Base-by-base conservation (phyloP, 2,329 filamentous ascomycete species). In the Magnaporthales sp. region DNA sequence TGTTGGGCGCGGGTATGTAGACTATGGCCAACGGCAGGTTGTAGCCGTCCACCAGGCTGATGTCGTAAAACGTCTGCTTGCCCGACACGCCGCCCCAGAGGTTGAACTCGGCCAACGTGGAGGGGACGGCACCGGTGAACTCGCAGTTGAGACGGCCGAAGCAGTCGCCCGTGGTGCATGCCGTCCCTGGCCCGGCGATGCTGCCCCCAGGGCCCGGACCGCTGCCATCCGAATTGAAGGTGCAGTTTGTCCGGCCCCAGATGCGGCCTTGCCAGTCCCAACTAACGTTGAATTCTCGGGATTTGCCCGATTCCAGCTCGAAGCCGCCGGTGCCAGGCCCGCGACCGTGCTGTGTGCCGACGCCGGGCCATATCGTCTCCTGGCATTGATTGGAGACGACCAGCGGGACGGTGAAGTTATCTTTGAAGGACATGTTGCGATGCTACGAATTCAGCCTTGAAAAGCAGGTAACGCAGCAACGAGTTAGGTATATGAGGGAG, bases 191-290 rank as follows among this genome's bases (percentile, higher is more conserved):
- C 46, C 80, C 80, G 70, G 79, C 79, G 26, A 77, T 69, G 13
- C 63, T 60, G 30, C 73, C 72, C 24, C 68, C 69, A n/a, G 66
- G 66, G 56, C 69, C 76, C 24, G 83, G 77, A n/a, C 77, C 80
- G 65, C 82, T 86, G 1, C 88, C 89, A 63, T 87, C 83, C 19
- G 80, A 80, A 71, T 89, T 86, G 75, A 93, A 92, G 54, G 85
- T 91, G 78, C 92, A 96, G 74, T 95, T 95, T 22, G 91, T 94
- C 66, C 92, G 83, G 13, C 88, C 92, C 92, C 91, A 95, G 30
- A 95, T 81, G 66, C 92, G 86, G 10, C 92, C 92, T 74, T 91
- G 88, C 92, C 91, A 96, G 70, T 92, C 86, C 64, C 84, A 80
- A 11, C 87, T 85, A 27, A 95, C 90, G 66, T 83, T 86, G 68